A percentile compares a stretch with the other conserved stretches of the same genome.
Conservation (phyloP, 805 yeast genomes). For the Wickerhamiella siamensis region DNA sequence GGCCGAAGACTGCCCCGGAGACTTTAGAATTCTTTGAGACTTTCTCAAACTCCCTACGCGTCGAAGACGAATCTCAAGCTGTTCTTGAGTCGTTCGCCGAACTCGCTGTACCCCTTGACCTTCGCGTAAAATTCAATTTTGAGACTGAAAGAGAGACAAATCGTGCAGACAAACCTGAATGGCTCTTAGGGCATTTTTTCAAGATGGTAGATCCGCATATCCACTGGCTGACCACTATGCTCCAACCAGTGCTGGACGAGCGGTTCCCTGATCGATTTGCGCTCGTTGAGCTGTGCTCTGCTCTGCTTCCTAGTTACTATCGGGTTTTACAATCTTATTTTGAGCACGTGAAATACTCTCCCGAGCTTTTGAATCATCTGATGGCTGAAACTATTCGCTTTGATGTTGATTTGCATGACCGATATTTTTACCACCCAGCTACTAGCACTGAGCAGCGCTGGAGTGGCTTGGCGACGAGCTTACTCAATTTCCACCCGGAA, state of each 20-base stretch:
- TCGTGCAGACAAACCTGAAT: slow-evolving; percentile 54
- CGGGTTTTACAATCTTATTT: slow-evolving; percentile 9
- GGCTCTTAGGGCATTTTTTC: slow-evolving; percentile 40
- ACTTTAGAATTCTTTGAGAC: slow-evolving; percentile 3
- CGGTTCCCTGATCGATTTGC: slow-evolving; percentile 20
- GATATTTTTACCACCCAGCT: slow-evolving; percentile 35
- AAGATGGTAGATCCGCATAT: slow-evolving; percentile 23
- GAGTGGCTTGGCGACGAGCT: slow-evolving; percentile 31
- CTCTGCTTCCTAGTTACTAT: slow-evolving; percentile 28
- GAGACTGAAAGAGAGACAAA: slow-evolving; percentile 44
- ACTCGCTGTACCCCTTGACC: slow-evolving; percentile 32
- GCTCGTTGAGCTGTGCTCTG: slow-evolving; percentile 31
- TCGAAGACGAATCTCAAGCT: slow-evolving; percentile 1
- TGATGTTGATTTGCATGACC: slow-evolving; percentile 35
- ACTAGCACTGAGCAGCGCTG: slow-evolving; percentile 22
- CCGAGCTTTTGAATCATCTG: slow-evolving; percentile 42
- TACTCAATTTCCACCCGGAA: slow-evolving; percentile 16
- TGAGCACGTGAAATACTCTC: slow-evolving; percentile 20
- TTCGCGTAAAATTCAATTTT: slow-evolving; percentile 49
- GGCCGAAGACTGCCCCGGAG: slow-evolving; percentile 14
- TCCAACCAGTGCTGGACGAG: slow-evolving; percentile 16
- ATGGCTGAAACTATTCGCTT: slow-evolving; percentile 44
- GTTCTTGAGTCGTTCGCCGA: slow-evolving; percentile 30
- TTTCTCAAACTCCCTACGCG: not conserved
- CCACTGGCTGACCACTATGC: slow-evolving; percentile 17